phyloP scores from a whole-genome alignment of 2,329 filamentous ascomycete genomes.

The Fusarium secorum region DNA sequence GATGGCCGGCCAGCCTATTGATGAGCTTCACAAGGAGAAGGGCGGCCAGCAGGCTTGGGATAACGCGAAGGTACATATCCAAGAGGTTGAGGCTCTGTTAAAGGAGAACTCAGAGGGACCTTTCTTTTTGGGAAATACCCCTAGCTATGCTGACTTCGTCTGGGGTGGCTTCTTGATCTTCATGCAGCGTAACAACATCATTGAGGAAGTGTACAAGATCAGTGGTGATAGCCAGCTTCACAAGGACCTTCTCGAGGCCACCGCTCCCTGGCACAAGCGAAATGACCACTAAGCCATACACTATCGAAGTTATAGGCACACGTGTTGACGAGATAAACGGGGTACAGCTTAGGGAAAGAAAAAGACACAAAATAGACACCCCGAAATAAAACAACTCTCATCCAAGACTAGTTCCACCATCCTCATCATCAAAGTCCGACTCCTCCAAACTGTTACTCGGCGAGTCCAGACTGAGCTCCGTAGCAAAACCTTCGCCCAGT shows the following conservation, averaged over 20 bases:
- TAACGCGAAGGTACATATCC: slow-evolving; percentile 48
- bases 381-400: not conserved
- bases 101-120: slow-evolving; percentile 64
- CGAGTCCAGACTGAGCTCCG: slow-evolving; percentile 2
- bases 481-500: slow-evolving; percentile 17
- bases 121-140: slow-evolving; percentile 66
- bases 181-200: slow-evolving; percentile 45
- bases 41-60: slow-evolving; percentile 61
- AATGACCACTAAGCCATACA: slow-evolving; percentile 44
- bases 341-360: not conserved
- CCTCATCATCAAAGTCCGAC: slow-evolving; percentile 30
- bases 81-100: slow-evolving; percentile 54
- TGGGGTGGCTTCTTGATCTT: slow-evolving; percentile 60
- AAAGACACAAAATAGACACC: not conserved
- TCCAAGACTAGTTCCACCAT: slow-evolving; percentile 10
- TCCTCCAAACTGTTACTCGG: not conserved
- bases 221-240: slow-evolving; percentile 51
- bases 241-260: slow-evolving; percentile 50
- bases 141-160: slow-evolving; percentile 66
- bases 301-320: not conserved
- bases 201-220: slow-evolving; percentile 47
- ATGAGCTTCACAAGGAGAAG: slow-evolving; percentile 56
- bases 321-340: not conserved
- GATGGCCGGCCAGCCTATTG: slow-evolving; percentile 60
- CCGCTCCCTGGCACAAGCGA: slow-evolving; percentile 52